A percentile compares a stretch with the other conserved stretches of the same genome.
phyloP scores from a whole-genome alignment of 805 yeast genomes.

The Yarrowia deformans region DNA sequence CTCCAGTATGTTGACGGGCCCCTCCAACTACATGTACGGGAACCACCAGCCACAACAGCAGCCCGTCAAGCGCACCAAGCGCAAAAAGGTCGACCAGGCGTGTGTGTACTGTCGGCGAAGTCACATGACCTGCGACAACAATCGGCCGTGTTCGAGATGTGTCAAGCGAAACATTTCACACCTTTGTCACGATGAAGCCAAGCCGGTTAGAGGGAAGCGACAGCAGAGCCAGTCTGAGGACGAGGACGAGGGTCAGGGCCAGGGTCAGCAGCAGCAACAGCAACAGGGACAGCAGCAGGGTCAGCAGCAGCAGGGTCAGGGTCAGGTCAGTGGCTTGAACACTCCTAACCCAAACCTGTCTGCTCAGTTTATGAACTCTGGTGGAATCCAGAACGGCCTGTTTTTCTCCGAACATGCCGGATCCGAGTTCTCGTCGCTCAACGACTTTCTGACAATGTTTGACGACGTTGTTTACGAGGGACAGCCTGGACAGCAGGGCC shows the following conservation, averaged over 20 bases:
- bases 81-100: constrained; percentile 53
- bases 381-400: constrained; percentile 58
- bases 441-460: constrained; percentile 86
- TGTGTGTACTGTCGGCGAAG: constrained; percentile 92
- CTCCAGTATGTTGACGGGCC: constrained; percentile 19
- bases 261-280: background rate
- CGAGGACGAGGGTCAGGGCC: constrained; percentile 20
- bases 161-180: constrained; percentile 87
- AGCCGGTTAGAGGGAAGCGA: constrained; percentile 23
- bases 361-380: constrained; percentile 20
- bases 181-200: constrained; percentile 73
- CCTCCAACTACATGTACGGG: constrained; percentile 7
- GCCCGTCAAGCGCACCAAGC: constrained; percentile 22
- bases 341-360: constrained; percentile 14
- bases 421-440: constrained; percentile 86
- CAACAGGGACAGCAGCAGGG: background rate
- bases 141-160: constrained; percentile 79
- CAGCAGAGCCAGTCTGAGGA: constrained; percentile 26
- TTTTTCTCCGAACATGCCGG: constrained; percentile 93
- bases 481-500: constrained; percentile 4
- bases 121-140: constrained; percentile 88
- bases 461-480: constrained; percentile 60
- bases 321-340: constrained; percentile 10
- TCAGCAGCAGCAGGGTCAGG: background rate
- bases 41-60: constrained; percentile 14